phyloP scores from a whole-genome alignment of 768 basidiomycete species.

The Suillus lakei region DNA sequence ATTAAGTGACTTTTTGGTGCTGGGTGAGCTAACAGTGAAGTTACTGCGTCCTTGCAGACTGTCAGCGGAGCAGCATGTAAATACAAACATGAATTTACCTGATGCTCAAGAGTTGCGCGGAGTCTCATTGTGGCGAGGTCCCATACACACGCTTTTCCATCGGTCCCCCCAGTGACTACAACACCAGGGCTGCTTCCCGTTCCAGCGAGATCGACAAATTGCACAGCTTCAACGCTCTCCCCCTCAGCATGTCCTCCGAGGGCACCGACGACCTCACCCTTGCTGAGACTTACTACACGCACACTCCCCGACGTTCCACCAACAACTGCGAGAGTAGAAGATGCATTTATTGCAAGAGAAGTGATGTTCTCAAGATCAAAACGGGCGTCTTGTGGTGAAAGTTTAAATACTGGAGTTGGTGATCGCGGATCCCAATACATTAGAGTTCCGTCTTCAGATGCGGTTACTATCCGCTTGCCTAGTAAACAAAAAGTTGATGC shows the following conservation, averaged over 20 bases:
- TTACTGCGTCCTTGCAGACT: constrained; percentile 77
- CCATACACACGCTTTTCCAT: constrained; percentile 95
- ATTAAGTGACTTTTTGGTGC: constrained; percentile 76
- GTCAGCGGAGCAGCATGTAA: not conserved
- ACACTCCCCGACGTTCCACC: constrained; percentile 88
- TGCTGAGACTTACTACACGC: constrained; percentile 84
- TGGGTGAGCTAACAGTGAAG: constrained; percentile 76
- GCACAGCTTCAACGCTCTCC: constrained; percentile 87
- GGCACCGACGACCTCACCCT: constrained; percentile 79
- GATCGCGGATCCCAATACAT: constrained; percentile 93
- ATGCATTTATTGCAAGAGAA: constrained; percentile 80
- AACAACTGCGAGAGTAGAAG: constrained; percentile 89
- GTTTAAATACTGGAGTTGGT: constrained; percentile 79
- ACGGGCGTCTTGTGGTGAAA: constrained; percentile 69
- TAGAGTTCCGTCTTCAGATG: constrained; percentile 79
- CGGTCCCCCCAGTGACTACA: constrained; percentile 87
- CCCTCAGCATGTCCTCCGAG: constrained; percentile 85
- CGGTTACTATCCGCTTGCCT: constrained; percentile 91
- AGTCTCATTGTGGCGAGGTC: constrained; percentile 87
- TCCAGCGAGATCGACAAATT: constrained; percentile 77
- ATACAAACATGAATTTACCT: constrained; percentile 51
- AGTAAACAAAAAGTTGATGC: constrained; percentile 13
- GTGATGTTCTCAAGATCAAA: constrained; percentile 88
- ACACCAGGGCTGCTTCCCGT: constrained; percentile 61
- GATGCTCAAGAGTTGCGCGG: constrained; percentile 80